Evolutionary conservation across 2,329 filamentous ascomycete species (phyloP), one percentile per base, ranked within the genome.

Genomic region (Mycosphaerella sp.): DNA sequence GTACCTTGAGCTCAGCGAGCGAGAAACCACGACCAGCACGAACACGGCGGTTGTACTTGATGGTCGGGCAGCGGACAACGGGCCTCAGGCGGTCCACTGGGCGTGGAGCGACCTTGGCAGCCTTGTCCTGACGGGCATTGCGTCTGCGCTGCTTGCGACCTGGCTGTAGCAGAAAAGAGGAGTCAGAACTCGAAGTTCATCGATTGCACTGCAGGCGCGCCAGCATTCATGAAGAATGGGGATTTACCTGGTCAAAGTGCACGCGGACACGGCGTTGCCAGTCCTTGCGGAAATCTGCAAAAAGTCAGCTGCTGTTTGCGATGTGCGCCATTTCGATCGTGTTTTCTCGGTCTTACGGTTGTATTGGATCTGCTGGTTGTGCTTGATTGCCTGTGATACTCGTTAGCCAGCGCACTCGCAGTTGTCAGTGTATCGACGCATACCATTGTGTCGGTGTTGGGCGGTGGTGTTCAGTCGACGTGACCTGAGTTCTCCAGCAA

Each of bases 241-340:
- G 74, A 77, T 72, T 80, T 92, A 95, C 92, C 90, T 97, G 93
- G 83, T 98, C 90, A 82, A 98, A 98, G 84, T 98, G 93, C 79
- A 89, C 88, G 80, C 90, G 89, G 75, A 98, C 93, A 80, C 91
- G 89, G 81, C 90, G 89, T 80, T 97, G 91, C 93, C 93, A 98
- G 84, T 98, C 91, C 89, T 95, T 96, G 81, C 89, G 91, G 89
- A 95, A 95, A 77, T 96, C 88, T 93, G 72, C 62, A 64, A 54
- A 31, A 42, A 41, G 48, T 59, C 48, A 59, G 57, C 49, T 29
- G 17, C n/a, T 48, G 21, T 54, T 21, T 14, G 47, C 48, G 21
- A 53, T 38, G 31, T 45, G 8, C 26, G n/a, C 29, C n/a, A n/a
- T 45, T 47, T 12, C 7, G 14, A 26, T 7, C 12, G 8, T 23